phyloP scores from a whole-genome alignment of 495 filamentous ascomycete genomes.

The Physcia stellaris region DNA sequence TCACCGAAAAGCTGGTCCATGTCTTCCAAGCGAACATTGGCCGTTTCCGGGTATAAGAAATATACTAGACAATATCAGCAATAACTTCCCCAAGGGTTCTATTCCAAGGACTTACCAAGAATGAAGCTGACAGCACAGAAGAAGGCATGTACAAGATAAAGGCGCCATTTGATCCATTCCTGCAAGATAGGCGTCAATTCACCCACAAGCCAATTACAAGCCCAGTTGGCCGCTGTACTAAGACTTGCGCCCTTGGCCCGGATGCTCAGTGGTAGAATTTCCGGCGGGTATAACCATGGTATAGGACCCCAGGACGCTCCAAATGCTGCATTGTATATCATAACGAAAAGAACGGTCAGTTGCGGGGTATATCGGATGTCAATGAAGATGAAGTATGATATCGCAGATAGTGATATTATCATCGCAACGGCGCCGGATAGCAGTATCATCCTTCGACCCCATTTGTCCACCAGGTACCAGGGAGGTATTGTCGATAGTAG shows the following conservation, averaged over 20 bases:
- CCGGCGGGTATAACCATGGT: conserved; percentile 94
- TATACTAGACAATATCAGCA: conserved; percentile 53
- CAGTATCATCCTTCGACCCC: conserved; percentile 81
- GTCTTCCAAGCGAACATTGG: conserved; percentile 86
- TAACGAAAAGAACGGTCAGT: conserved; percentile 84
- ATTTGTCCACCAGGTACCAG: conserved; percentile 92
- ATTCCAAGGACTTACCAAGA: conserved; percentile 53
- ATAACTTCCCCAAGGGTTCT: not conserved
- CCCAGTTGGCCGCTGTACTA: conserved; percentile 95
- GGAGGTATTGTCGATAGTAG: conserved; percentile 82
- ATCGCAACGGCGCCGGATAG: conserved; percentile 85
- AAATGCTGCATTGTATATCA: conserved; percentile 97
- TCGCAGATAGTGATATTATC: conserved; percentile 76
- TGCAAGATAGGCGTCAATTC: conserved; percentile 89
- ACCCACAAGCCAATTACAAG: conserved; percentile 95
- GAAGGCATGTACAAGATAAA: conserved; percentile 92
- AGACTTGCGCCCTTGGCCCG: conserved; percentile 94
- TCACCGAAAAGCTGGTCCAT: conserved; percentile 90
- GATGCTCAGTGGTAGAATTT: conserved; percentile 94
- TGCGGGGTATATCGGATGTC: conserved; percentile 62
- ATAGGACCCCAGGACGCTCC: conserved; percentile 99
- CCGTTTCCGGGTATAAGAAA: conserved; percentile 93
- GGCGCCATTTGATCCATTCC: conserved; percentile 76
- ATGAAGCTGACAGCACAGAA: conserved; percentile 95
- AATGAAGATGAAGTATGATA: conserved; percentile 92